Evolutionary conservation across 257 asterid genomes (phyloP).

Genomic region (Przewalskia tangutica): DNA sequence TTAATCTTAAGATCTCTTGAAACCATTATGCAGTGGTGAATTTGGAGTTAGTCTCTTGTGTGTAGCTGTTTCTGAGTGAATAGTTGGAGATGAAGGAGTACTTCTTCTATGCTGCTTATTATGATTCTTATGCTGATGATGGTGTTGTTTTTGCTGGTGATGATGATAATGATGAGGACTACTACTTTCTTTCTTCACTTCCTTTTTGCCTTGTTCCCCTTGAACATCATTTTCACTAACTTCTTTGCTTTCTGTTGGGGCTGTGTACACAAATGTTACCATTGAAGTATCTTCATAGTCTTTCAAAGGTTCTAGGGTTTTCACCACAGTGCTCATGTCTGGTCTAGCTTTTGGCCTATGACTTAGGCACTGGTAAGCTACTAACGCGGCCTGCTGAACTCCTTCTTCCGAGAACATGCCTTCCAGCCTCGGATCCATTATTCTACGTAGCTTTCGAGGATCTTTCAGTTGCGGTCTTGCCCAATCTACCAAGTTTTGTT

Average conservation of each 20-base stretch:
- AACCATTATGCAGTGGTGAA: conserved; percentile 25
- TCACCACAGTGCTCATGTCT: conserved; percentile 42
- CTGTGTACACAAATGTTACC: conserved; percentile 63
- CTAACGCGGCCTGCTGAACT: conserved; percentile 46
- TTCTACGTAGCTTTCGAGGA: conserved; percentile 49
- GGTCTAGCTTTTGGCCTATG: conserved; percentile 71
- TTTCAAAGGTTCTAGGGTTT: conserved; percentile 39
- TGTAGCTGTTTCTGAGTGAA: conserved; percentile 27
- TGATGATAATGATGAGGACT: neutral
- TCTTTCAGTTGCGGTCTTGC: conserved; percentile 56
- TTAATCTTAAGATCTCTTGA: conserved; percentile 15
- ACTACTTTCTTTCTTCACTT: conserved; percentile 14
- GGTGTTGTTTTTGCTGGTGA: conserved; percentile 23
- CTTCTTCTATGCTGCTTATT: conserved; percentile 9
- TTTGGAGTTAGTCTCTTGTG: conserved; percentile 14
- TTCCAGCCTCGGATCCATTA: conserved; percentile 80
- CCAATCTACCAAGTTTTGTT: conserved; percentile 72
- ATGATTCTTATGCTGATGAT: neutral
- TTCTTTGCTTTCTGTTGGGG: conserved; percentile 17
- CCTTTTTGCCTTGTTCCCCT: neutral
- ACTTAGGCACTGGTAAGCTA: conserved; percentile 76
- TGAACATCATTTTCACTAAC: neutral
- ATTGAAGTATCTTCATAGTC: conserved; percentile 28
- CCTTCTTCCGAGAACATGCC: conserved; percentile 66
- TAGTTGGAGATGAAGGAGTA: conserved; percentile 26